These are phyloP conservation scores for Pythium myriotylum DNA, from an alignment of 352 stramenopile genomes.

Conservation along the genomic window DNA sequence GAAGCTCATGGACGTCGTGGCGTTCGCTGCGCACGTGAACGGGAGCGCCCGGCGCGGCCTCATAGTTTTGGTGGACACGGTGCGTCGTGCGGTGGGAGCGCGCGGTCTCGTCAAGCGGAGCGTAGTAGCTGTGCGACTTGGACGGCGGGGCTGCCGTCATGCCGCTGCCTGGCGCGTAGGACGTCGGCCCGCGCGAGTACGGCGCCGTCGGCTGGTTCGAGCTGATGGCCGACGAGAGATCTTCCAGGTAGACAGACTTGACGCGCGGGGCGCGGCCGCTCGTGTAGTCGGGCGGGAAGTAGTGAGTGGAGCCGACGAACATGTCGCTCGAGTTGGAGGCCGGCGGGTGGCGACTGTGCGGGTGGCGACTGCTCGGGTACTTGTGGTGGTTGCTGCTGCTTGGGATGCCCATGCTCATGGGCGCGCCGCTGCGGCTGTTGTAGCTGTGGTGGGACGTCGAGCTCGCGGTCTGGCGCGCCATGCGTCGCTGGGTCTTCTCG, in stretches of 20 bases:
- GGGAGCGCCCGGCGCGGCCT: background rate
- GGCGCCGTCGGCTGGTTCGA: slow-evolving; percentile 16
- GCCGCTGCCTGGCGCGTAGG: slow-evolving; percentile 9
- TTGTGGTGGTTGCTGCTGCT: slow-evolving; percentile 11
- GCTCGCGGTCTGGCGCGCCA: slow-evolving; percentile 40
- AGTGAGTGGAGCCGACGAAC: slow-evolving; percentile 1
- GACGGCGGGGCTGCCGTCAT: slow-evolving; percentile 1
- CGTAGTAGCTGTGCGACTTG: slow-evolving; percentile 23
- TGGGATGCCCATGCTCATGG: slow-evolving; percentile 17
- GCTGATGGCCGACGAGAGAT: slow-evolving; percentile 18
- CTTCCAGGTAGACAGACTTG: slow-evolving; percentile 29
- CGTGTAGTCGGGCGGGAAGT: slow-evolving; percentile 23
- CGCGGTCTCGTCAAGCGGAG: slow-evolving; percentile 16
- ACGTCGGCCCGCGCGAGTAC: slow-evolving; percentile 4
- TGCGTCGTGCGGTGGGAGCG: slow-evolving; percentile 6
- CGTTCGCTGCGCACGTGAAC: slow-evolving; percentile 17
- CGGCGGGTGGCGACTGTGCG: slow-evolving; percentile 38
- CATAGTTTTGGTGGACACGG: slow-evolving; percentile 15
- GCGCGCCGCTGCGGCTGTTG: slow-evolving; percentile 20
- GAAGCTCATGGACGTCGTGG: slow-evolving; percentile 8
- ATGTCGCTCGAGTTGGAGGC: slow-evolving; percentile 28
- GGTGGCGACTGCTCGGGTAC: slow-evolving; percentile 12
- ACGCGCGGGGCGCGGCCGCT: slow-evolving; percentile 18
- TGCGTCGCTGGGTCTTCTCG: slow-evolving; percentile 54
- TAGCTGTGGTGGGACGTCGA: slow-evolving; percentile 30